Conservation (phyloP, 176 grass and related monocot species). For the Avena eriantha region DNA sequence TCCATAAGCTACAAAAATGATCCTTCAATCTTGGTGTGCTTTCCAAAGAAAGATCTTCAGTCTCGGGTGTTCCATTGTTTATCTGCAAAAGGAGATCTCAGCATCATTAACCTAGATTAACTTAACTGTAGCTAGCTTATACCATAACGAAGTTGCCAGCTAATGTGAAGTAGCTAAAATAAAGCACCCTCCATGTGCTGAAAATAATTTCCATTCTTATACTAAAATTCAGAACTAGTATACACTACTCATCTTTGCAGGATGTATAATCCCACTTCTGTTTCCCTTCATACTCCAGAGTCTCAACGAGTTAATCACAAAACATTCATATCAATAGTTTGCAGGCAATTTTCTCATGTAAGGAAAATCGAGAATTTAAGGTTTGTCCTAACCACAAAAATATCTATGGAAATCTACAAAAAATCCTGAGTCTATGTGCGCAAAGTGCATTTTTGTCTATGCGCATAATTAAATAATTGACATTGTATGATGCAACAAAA, state of each 20-base stretch:
- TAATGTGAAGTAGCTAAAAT: conserved; percentile 20
- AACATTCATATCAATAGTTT: neutral
- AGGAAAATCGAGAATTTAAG: conserved; percentile 1
- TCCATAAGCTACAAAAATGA: conserved; percentile 20
- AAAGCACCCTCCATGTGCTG: conserved; percentile 23
- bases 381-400: conserved; percentile 26
- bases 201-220: conserved; percentile 30
- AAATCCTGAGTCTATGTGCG: neutral
- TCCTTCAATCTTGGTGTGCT: conserved; percentile 24
- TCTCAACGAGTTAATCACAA: neutral
- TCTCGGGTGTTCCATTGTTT: conserved; percentile 27
- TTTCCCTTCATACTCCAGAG: neutral
- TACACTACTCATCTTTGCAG: neutral
- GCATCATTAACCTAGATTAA: conserved; percentile 38
- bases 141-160: conserved; percentile 29
- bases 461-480: conserved; percentile 3
- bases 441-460: conserved; percentile 36
- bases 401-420: conserved; percentile 22
- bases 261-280: neutral
- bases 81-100: conserved; percentile 43
- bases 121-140: conserved; percentile 14
- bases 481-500: conserved; percentile 22
- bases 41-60: conserved; percentile 29
- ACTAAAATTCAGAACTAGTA: neutral
- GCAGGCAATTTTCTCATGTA: neutral